Conservation (phyloP, 75 land plant genomes). For the Pinus tabuliformis region DNA sequence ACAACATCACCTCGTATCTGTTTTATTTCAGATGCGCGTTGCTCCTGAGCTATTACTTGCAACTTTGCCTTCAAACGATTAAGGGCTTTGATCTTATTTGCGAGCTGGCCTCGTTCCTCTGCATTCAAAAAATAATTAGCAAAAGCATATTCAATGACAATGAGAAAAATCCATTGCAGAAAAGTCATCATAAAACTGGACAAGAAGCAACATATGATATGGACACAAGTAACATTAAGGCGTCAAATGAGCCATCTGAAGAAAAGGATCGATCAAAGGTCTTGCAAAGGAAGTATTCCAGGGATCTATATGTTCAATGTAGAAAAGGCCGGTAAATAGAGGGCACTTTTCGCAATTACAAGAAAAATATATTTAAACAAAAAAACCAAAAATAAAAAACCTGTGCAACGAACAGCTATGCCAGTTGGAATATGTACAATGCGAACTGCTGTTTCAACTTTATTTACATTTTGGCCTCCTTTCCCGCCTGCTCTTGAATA, state of each 20-base stretch:
- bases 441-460: slow-evolving; percentile 98
- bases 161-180: neutral
- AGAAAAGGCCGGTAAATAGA: neutral
- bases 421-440: slow-evolving; percentile 97
- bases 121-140: slow-evolving; percentile 11
- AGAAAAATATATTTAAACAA: neutral
- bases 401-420: slow-evolving; percentile 87
- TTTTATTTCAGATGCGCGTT: slow-evolving; percentile 89
- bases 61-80: slow-evolving; percentile 86
- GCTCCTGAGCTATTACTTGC: slow-evolving; percentile 86
- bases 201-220: neutral
- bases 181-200: neutral
- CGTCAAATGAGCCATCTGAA: neutral
- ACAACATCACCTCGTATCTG: slow-evolving; percentile 92
- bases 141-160: neutral
- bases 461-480: slow-evolving; percentile 99
- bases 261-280: neutral
- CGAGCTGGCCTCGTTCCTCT: slow-evolving; percentile 90
- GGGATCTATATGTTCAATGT: neutral
- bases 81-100: slow-evolving; percentile 80
- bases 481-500: slow-evolving; percentile 88
- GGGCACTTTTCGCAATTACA: neutral
- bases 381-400: slow-evolving; percentile 46
- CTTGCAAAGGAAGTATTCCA: neutral
- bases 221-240: neutral